Conservation (phyloP, 176 grass and related monocot genomes). For the Typha latifolia region DNA sequence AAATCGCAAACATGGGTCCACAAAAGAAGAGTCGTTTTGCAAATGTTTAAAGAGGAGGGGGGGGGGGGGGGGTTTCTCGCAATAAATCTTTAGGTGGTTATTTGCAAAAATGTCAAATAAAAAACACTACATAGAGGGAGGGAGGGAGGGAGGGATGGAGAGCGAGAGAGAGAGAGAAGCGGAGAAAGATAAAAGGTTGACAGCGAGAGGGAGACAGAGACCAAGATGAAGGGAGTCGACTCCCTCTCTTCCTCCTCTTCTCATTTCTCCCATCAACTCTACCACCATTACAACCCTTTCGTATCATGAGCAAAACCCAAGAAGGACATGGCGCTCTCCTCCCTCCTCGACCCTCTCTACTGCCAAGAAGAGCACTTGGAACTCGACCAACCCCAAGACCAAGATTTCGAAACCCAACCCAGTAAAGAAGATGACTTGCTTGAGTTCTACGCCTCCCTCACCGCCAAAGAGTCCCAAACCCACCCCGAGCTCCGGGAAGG, state of each 20-base stretch:
- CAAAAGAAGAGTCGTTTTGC: no score
- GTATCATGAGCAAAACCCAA: background rate
- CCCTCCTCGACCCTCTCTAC: conserved; percentile 55
- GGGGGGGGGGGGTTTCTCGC: no score
- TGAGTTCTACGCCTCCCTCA: conserved; percentile 25
- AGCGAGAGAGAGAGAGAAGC: no score
- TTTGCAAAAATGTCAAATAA: no score
- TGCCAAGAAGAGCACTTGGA: conserved; percentile 49
- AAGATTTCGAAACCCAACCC: background rate
- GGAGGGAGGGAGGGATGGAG: no score
- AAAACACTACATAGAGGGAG: no score
- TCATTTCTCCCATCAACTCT: conserved; percentile 10
- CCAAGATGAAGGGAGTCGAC: no score
- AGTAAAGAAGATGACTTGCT: conserved; percentile 23
- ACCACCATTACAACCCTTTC: background rate
- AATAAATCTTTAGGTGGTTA: no score
- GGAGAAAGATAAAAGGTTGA: no score
- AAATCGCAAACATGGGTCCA: no score
- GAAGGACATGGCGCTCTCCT: conserved; percentile 31
- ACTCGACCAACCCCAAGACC: conserved; percentile 40
- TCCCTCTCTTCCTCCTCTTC: conserved; percentile 23
- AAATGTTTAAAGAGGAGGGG: no score
- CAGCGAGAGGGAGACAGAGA: no score
- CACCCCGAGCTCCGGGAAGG: background rate
- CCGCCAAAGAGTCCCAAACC: conserved; percentile 27